These are phyloP conservation scores for Helianthus annuus DNA, from an alignment of 129 eudicot genomes.

Conservation along the genomic window HanXRQr2.0-SUNRISE NC_035446.2:169901415-169901914, in stretches of 20 bases:
- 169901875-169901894: conserved; percentile 23
- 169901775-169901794: conserved; percentile 73
- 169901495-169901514: conserved; percentile 61
- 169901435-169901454: conserved; percentile 62
- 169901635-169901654: neutral
- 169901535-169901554: no score
- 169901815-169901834: conserved; percentile 71
- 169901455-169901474: conserved; percentile 57
- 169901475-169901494: conserved; percentile 56
- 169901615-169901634: neutral
- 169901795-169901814: conserved; percentile 78
- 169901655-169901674: conserved; percentile 12
- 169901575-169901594: no score
- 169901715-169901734: conserved; percentile 71
- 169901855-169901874: neutral
- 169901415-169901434: conserved; percentile 64
- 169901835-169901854: conserved; percentile 77
- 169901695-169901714: conserved; percentile 63
- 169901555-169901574: no score
- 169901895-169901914: neutral
- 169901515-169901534: conserved; percentile 13
- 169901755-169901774: conserved; percentile 96
- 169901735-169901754: conserved; percentile 66
- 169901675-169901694: conserved; percentile 72
- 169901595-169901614: no score